phyloP scores from a whole-genome alignment of 306 rosid species.

The Vicia faba region DNA sequence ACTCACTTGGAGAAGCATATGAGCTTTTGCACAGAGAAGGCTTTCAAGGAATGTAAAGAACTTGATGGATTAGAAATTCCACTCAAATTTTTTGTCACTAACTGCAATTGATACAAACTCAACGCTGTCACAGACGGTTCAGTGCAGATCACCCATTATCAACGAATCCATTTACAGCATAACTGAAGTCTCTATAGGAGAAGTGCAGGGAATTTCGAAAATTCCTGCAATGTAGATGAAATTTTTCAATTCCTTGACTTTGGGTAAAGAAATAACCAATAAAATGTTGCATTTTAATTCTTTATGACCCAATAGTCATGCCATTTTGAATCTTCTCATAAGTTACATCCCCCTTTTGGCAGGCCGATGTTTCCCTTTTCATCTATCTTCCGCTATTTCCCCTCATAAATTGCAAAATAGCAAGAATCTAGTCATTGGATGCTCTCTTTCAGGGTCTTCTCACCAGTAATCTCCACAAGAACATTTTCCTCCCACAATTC shows the following conservation, averaged over 20 bases:
- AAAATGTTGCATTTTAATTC: slow-evolving; percentile 14
- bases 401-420: background rate
- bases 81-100: slow-evolving; percentile 60
- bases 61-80: slow-evolving; percentile 49
- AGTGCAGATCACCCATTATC: background rate
- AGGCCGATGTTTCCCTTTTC: slow-evolving; percentile 4
- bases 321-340: slow-evolving; percentile 16
- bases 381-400: background rate
- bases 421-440: background rate
- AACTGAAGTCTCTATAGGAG: slow-evolving; percentile 64
- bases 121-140: background rate
- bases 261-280: background rate
- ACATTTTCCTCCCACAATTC: slow-evolving; percentile 70
- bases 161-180: slow-evolving; percentile 50
- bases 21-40: slow-evolving; percentile 76
- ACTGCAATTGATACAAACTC: slow-evolving; percentile 35
- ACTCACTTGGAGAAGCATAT: slow-evolving; percentile 73
- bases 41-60: slow-evolving; percentile 66
- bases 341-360: slow-evolving; percentile 12
- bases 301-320: slow-evolving; percentile 2
- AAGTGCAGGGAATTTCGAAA: slow-evolving; percentile 17
- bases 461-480: slow-evolving; percentile 91
- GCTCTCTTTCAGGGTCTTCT: slow-evolving; percentile 32
- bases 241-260: slow-evolving; percentile 19
- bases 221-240: background rate